Evolutionary conservation across 177 flowering plant genomes (phyloP).

Genomic region (Vitis hybrid): DNA sequence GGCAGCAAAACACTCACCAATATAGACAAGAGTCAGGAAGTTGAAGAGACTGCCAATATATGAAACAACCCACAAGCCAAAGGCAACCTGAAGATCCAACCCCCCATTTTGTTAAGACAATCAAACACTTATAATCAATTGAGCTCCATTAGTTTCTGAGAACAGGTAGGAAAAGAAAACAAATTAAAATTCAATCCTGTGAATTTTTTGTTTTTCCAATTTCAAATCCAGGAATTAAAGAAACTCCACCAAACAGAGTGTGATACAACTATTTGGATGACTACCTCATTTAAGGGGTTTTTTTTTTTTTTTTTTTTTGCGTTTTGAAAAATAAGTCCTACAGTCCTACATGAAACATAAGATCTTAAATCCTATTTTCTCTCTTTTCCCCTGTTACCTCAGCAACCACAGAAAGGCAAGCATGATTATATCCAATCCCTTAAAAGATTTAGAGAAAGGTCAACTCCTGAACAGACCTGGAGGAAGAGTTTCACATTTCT

Average conservation of each 20-base stretch:
- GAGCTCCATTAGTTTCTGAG: too few relatives aligned
- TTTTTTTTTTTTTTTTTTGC: too few relatives aligned
- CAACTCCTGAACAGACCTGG: constrained; percentile 43
- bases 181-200: neutral
- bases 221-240: too few relatives aligned
- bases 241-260: too few relatives aligned
- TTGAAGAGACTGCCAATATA: constrained; percentile 73
- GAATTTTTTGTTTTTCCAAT: too few relatives aligned
- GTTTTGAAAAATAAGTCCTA: too few relatives aligned
- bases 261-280: too few relatives aligned
- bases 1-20: constrained; percentile 51
- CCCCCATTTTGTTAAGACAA: neutral
- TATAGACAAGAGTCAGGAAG: constrained; percentile 72
- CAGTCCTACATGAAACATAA: too few relatives aligned
- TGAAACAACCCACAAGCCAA: constrained; percentile 60
- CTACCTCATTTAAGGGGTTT: too few relatives aligned
- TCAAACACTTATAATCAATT: neutral
- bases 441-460: neutral
- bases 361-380: too few relatives aligned
- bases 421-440: neutral
- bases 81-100: constrained; percentile 52
- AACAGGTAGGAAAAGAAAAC: neutral
- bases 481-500: constrained; percentile 52
- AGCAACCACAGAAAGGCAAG: too few relatives aligned
- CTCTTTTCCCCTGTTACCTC: too few relatives aligned